These are phyloP conservation scores for Talaromyces adpressus DNA, from an alignment of 495 filamentous ascomycete species.

Conservation along the genomic window DNA sequence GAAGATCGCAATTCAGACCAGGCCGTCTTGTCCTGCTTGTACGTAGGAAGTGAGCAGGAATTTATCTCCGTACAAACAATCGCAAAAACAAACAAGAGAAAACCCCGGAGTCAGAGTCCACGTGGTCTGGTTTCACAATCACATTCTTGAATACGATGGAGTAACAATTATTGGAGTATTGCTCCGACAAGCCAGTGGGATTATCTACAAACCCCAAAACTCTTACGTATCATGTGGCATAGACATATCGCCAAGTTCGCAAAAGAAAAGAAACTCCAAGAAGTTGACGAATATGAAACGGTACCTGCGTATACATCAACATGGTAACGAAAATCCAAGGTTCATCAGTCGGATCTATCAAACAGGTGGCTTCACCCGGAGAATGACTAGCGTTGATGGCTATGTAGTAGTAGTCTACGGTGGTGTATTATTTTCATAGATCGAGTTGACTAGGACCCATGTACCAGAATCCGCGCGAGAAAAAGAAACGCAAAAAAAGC, in stretches of 20 bases:
- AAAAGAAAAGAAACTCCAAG: neutral
- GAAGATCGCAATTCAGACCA: neutral
- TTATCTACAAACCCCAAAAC: neutral
- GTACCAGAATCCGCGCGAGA: neutral
- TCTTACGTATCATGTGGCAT: neutral
- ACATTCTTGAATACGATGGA: neutral
- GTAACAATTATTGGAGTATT: neutral
- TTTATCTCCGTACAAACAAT: neutral
- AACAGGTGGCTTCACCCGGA: neutral
- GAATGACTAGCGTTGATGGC: neutral
- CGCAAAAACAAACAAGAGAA: neutral
- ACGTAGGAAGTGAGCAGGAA: too few relatives aligned
- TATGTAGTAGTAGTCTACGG: neutral
- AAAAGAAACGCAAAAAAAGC: neutral
- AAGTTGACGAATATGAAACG: neutral
- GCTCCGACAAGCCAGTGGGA: neutral
- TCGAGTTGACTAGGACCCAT: neutral
- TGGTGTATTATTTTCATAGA: neutral
- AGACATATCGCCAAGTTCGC: neutral
- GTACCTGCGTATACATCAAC: conserved; percentile 1
- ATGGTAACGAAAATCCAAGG: neutral
- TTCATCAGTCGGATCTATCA: neutral
- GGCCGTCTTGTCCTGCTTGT: neutral
- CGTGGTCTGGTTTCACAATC: conserved; percentile 4
- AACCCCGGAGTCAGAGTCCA: neutral